Conservation (phyloP, 2,329 filamentous ascomycete genomes). For the Ascocoryne sarcoides region DNA sequence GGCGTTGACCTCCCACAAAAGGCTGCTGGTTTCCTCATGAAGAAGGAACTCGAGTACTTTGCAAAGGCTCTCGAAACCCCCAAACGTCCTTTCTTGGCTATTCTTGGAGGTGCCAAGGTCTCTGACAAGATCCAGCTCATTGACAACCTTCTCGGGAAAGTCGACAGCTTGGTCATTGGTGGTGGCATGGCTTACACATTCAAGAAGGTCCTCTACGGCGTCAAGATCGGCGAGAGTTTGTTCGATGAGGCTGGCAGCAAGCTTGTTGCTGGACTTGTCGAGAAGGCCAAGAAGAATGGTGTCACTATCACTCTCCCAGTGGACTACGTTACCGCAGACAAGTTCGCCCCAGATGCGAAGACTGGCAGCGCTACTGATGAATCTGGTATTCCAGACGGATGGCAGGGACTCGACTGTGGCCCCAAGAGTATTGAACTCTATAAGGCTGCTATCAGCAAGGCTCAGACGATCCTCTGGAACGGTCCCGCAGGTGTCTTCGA, state of each 20-base stretch:
- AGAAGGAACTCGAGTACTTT: constrained; percentile 99
- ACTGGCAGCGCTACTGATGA: constrained; percentile 75
- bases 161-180: constrained; percentile 92
- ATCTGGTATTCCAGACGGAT: constrained; percentile 88
- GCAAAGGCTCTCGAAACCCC: constrained; percentile 91
- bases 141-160: constrained; percentile 96
- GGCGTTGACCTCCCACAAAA: constrained; percentile 92
- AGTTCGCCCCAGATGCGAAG: constrained; percentile 79
- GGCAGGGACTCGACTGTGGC: constrained; percentile 96
- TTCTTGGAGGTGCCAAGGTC: constrained; percentile 96
- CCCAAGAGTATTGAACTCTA: constrained; percentile 81
- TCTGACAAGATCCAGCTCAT: constrained; percentile 99
- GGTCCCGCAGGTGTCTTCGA: constrained; percentile 96
- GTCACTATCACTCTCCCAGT: constrained; percentile 92
- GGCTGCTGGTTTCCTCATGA: constrained; percentile 96
- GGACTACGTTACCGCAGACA: constrained; percentile 94
- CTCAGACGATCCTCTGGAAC: constrained; percentile 98
- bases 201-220: constrained; percentile 93
- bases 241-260: constrained; percentile 93
- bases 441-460: constrained; percentile 75
- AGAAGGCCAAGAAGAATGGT: constrained; percentile 94
- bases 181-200: constrained; percentile 99
- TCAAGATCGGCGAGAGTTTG: constrained; percentile 82
- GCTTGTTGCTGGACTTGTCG: constrained; percentile 77
- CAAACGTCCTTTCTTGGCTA: constrained; percentile 93